phyloP scores from a whole-genome alignment of 2,329 filamentous ascomycete genomes.

The Ophiocordyceps polyrhachis-furcata region DNA sequence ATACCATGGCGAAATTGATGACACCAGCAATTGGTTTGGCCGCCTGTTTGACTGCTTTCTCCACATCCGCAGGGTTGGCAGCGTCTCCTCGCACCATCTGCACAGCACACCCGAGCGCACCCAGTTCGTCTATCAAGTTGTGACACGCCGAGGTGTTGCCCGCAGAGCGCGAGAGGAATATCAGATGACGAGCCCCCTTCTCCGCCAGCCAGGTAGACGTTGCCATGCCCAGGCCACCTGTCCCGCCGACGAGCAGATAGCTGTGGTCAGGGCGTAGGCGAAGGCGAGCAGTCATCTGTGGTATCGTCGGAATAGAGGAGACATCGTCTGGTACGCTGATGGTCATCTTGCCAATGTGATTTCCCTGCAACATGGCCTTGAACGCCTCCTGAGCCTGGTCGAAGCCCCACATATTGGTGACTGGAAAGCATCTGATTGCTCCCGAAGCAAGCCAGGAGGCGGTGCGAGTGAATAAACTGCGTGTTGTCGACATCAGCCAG shows the following conservation, averaged over 20 bases:
- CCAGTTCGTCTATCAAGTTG: not conserved
- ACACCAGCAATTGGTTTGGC: not conserved
- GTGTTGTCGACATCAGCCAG: not conserved
- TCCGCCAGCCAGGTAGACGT: constrained; percentile 1
- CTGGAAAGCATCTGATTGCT: constrained; percentile 1
- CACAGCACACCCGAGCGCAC: not conserved
- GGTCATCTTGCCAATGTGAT: constrained; percentile 7
- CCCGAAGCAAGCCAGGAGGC: not conserved
- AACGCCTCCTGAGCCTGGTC: constrained; percentile 5
- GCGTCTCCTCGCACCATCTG: not conserved
- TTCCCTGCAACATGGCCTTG: constrained; percentile 5
- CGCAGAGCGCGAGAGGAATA: constrained; percentile 3
- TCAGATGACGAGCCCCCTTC: constrained; percentile 6
- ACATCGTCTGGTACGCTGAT: constrained; percentile 3
- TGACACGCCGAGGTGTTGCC: not conserved
- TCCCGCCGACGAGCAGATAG: constrained; percentile 11
- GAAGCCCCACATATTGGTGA: not conserved
- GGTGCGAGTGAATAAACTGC: not conserved
- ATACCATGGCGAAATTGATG: not conserved
- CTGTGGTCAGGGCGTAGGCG: no score
- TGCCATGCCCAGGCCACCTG: constrained; percentile 5
- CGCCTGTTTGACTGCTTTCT: not conserved
- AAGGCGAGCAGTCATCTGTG: no score
- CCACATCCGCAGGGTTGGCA: not conserved
- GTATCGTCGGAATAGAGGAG: no score